Evolutionary conservation across 2,329 filamentous ascomycete genomes (phyloP), one percentile per base, ranked within the genome.

Genomic region (Fusarium fujikuroi): DNA sequence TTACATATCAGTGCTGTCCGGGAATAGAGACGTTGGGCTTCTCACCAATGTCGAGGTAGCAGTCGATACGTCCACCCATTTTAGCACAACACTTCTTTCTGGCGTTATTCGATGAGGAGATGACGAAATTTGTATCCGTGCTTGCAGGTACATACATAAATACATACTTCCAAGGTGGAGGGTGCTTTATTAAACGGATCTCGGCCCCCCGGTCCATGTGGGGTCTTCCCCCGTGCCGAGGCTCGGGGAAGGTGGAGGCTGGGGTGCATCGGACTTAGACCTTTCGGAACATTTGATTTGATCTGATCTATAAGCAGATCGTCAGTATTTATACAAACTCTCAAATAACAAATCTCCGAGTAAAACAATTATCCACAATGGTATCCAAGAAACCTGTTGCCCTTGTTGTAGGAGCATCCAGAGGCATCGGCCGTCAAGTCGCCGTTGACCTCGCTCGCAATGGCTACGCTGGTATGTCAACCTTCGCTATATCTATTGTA

Each of bases 361-460:
- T n/a, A 21, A 32, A 32, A 15, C 11, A 15, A 52, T 21, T 10
- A 39, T 21, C 25, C 15, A 69, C 14, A 52, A 77, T 77, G 75
- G 32, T 71, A 30, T 43, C 69, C 18, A 78, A 84, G 23, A 80
- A 85, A 63, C 85, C 85, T 70, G 92, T 95, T 11, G 92, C 92
- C 25, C 85, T 95, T 25, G 85, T 95, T 9, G 87, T 95, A 25
- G 93, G 93, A 43, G 93, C 92, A 5, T 95, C 93, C 0, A 85
- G 94, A 69, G 94, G 94, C 42, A 95, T 97, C 72, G 94, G 94
- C 50, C 86, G 93, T 44, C 93, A 96, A 80, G 86, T 96, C 43
- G 93, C 94, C 63, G 87, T 97, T 76, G 92, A 94, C 78, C 85
- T 97, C 7, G 92, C 93, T 12, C 89, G 85, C 75, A 87, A 91